phyloP scores from a whole-genome alignment of 257 asterid species.

The Galeopsis tetrahit region DNA sequence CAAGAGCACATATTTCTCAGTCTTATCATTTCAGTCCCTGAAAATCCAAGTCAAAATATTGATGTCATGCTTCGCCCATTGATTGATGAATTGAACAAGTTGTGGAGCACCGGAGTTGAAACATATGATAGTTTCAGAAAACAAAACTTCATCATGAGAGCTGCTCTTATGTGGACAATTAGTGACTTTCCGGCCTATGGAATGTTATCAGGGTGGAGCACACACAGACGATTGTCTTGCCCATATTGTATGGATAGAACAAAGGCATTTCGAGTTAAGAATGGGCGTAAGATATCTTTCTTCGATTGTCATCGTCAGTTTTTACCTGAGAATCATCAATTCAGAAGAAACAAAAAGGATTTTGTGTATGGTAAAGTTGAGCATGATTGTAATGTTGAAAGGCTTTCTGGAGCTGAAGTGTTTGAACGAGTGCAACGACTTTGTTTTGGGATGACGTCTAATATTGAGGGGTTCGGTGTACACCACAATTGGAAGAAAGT shows the following conservation, averaged over 20 bases:
- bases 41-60: too few relatives aligned
- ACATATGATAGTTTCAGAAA: not conserved
- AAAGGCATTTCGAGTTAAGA: not conserved
- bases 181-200: not conserved
- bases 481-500: not conserved
- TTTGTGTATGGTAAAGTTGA: not conserved
- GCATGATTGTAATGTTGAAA: not conserved
- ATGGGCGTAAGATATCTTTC: too few relatives aligned
- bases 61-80: too few relatives aligned
- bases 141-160: not conserved
- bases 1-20: too few relatives aligned
- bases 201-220: not conserved
- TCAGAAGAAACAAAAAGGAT: too few relatives aligned
- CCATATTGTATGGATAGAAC: not conserved
- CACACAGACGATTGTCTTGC: not conserved
- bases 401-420: not conserved
- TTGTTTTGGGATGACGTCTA: not conserved
- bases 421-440: not conserved
- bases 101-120: too few relatives aligned
- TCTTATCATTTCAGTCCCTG: too few relatives aligned
- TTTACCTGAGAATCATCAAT: too few relatives aligned
- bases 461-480: not conserved
- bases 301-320: too few relatives aligned
- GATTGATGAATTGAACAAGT: too few relatives aligned
- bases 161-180: not conserved